phyloP scores from a whole-genome alignment of 106 monocot genomes.

The Dactylorhiza incarnata region DNA sequence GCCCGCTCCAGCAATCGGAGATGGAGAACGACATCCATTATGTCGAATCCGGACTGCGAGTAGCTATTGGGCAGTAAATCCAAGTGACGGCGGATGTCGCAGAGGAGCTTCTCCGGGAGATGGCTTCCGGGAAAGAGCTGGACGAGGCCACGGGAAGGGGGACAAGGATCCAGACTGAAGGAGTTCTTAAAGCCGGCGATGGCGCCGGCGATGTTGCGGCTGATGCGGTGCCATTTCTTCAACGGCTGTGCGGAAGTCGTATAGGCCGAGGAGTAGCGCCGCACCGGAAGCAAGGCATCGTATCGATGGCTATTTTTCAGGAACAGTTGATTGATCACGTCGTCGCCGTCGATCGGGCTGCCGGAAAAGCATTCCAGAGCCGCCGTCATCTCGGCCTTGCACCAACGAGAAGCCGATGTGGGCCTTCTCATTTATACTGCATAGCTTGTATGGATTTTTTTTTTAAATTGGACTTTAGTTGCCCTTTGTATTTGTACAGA shows the following conservation, averaged over 20 bases:
- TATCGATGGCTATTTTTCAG: conserved; percentile 68
- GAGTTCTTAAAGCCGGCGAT: conserved; percentile 62
- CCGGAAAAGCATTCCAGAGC: conserved; percentile 97
- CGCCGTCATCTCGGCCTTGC: conserved; percentile 41
- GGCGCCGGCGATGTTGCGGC: conserved; percentile 60
- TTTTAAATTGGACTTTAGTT: no score
- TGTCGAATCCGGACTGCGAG: conserved; percentile 73
- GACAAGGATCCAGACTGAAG: conserved; percentile 33
- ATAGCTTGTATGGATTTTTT: no score
- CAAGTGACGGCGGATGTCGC: conserved; percentile 72
- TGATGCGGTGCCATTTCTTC: conserved; percentile 60
- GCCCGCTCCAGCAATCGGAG: conserved; percentile 61
- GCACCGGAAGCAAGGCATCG: conserved; percentile 30
- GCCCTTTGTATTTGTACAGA: background rate
- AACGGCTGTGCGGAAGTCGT: conserved; percentile 8
- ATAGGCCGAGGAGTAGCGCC: conserved; percentile 22
- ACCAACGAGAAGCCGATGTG: background rate
- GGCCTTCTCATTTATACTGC: background rate
- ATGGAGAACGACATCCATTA: conserved; percentile 75
- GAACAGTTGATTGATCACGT: conserved; percentile 76
- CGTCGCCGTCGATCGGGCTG: conserved; percentile 82
- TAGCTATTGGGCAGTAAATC: conserved; percentile 86
- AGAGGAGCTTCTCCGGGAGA: conserved; percentile 66
- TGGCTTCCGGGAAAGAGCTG: conserved; percentile 63
- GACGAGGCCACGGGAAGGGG: conserved; percentile 30